Base-by-base conservation (phyloP, 2,329 filamentous ascomycete species). In the Scytalidium lignicola region DNA sequence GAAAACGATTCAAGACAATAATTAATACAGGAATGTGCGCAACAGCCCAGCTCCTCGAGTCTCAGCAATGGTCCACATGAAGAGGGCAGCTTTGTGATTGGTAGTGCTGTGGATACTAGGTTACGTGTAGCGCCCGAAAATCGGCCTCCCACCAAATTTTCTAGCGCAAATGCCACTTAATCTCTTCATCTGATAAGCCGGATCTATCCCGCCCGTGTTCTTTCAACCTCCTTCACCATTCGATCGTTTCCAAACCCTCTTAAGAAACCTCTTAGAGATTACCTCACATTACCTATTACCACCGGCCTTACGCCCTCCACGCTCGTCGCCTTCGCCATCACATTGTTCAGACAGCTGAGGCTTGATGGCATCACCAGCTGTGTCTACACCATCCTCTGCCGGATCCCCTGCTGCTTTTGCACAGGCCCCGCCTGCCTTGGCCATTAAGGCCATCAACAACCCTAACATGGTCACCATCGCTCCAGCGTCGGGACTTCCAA, bases 301-400 rank as follows among this genome's bases (percentile, higher is more conserved):
- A 7, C 32, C 10, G 32, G 15, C 12, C 15, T 26, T 37, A 5
- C 32, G n/a, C 15, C 7, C 26, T 37, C 5, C 7, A 37, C 15
- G 6, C n/a, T 13, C n/a, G 15, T 4, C 32, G n/a, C n/a, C 12
- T 29, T 26, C 15, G 32, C 23, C 10, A 26, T 26, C 10, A 10
- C 23, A 37, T 17, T 37, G 32, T 37, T 37, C 22, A n/a, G 17
- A 51, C 55, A 48, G 40, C 5, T 37, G 32, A 13, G 10, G 10
- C 32, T n/a, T 37, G 32, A 70, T 71, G 68, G 63, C 67, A 44
- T 68, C 69, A 54, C 63, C 67, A 29, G 59, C 66, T 48, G 64
- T 65, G 51, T 62, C 66, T 49, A 68, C 66, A 10, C 62, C 67
- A n/a, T 67, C 67, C 12, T 62, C 68, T 44, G 63, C 69, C 42